Base-by-base conservation (phyloP, 1,284 basidiomycete species). In the Naganishia albida region DNA sequence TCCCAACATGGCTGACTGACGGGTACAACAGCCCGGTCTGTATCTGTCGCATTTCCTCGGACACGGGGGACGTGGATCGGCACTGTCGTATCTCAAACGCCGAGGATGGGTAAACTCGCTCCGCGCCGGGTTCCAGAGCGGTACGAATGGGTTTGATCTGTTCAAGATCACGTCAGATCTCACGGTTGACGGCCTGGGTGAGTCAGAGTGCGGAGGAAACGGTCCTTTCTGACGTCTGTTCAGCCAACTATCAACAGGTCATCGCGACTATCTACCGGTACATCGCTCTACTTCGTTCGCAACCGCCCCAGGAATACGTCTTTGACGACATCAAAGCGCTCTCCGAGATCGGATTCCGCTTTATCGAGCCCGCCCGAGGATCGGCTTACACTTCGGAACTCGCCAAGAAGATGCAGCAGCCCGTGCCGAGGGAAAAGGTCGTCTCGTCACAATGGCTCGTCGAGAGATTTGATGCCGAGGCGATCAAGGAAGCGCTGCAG, bases 21-120 rank as follows among this genome's bases (percentile, higher is more conserved):
- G 2, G 13, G 2, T 12, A 18, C 59, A 64, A 25, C 71, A 85
- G 81, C 95, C 96, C 2, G 86, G 83, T 2, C 81, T 85, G 68
- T 90, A 93, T 76, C 75, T 99, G 20, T 84, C 87, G 2, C 92
- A 97, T 77, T 88, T 96, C 73, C 80, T 97, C 55, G 96, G 96
- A 0, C 94, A 99, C 76, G 97, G 99, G 80, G 97, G 96, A 2
- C 87, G 89, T 43, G 96, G 96, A 1, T 97, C 93, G 0, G 81
- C 99, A 46, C 85, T 94, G 70, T 92, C 92, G 1, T 92, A 93
- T 77, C 83, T 99, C 68, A 99, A 98, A 81, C 83, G 85, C 70
- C 89, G 89, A 73, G 93, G 94, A 6, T 98, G 94, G 94, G 86
- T 89, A 55, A 93, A 90, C 63, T 83, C 83, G 25, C 82, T 99